Percentiles rank a stretch among this genome's conserved stretches.
Evolutionary conservation across 1,139 yeast genomes (phyloP).

Genomic region (Yamadazyma trypodendri): DNA sequence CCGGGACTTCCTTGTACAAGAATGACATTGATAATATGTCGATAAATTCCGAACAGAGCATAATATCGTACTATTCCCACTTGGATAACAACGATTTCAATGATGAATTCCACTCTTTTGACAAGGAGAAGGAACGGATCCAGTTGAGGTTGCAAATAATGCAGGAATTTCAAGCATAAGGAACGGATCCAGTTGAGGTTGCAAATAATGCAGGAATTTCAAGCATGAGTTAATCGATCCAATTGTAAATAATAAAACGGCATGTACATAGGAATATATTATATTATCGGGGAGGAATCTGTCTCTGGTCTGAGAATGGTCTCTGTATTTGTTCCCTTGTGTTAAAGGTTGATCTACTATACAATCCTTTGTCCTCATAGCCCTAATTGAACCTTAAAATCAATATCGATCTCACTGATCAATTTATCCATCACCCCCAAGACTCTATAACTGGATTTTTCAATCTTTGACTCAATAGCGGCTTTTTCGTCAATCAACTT

Average conservation of each 20-base stretch:
- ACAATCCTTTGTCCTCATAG: not conserved
- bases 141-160: conserved; percentile 42
- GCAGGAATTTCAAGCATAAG: conserved; percentile 24
- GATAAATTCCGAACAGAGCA: conserved; percentile 18
- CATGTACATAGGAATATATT: not conserved
- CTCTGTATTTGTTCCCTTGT: too few relatives aligned
- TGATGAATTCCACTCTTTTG: conserved; percentile 12
- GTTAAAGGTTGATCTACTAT: too few relatives aligned
- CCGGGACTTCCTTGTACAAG: conserved; percentile 27
- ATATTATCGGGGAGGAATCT: too few relatives aligned
- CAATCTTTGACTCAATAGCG: conserved; percentile 40
- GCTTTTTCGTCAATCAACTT: conserved; percentile 36
- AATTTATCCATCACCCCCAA: conserved; percentile 46
- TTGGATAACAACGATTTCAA: conserved; percentile 9
- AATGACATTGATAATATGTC: conserved; percentile 16
- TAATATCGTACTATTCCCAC: conserved; percentile 19
- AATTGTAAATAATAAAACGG: too few relatives aligned
- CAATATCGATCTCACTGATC: conserved; percentile 35
- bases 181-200: conserved; percentile 35
- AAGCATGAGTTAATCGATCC: conserved; percentile 22
- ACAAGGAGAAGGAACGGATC: conserved; percentile 34
- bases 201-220: conserved; percentile 37
- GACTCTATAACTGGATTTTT: conserved; percentile 42
- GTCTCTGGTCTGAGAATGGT: too few relatives aligned
- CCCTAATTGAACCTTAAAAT: conserved; percentile 22